A percentile compares a stretch with the other conserved stretches of the same genome.
These are phyloP conservation scores for Haplographium delicatum DNA, from an alignment of 495 filamentous ascomycete genomes.

Conservation along the genomic window DNA sequence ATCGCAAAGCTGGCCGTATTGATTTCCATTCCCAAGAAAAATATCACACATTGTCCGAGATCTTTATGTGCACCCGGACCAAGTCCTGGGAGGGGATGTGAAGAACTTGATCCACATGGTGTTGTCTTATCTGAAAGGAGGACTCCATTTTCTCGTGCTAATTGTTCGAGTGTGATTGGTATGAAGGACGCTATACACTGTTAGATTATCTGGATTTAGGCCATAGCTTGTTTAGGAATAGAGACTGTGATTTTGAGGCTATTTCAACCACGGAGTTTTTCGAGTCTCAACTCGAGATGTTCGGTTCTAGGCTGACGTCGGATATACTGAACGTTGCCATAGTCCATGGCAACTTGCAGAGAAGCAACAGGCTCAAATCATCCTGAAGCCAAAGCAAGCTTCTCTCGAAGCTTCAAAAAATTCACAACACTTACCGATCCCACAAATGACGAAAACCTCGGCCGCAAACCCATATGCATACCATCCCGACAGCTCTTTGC, in stretches of 20 bases:
- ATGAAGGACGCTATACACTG: slow-evolving; percentile 66
- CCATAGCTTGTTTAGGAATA: neutral
- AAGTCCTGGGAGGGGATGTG: slow-evolving; percentile 14
- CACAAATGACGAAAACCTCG: slow-evolving; percentile 96
- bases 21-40: slow-evolving; percentile 75
- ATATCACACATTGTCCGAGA: slow-evolving; percentile 71
- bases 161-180: slow-evolving; percentile 90
- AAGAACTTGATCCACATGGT: slow-evolving; percentile 54
- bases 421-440: slow-evolving; percentile 42
- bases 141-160: slow-evolving; percentile 85
- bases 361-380: too few relatives aligned
- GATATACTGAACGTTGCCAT: too few relatives aligned
- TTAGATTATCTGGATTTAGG: too few relatives aligned
- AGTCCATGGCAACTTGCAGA: too few relatives aligned
- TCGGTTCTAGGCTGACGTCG: too few relatives aligned
- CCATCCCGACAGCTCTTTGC: slow-evolving; percentile 86
- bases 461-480: slow-evolving; percentile 96
- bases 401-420: neutral
- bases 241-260: neutral
- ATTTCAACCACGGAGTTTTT: too few relatives aligned
- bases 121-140: slow-evolving; percentile 67
- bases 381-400: slow-evolving; percentile 3
- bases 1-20: slow-evolving; percentile 97
- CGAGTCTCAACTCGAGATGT: too few relatives aligned
- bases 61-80: slow-evolving; percentile 23